phyloP scores from a whole-genome alignment of 106 monocot species.

The Iris macrosiphon region DNA sequence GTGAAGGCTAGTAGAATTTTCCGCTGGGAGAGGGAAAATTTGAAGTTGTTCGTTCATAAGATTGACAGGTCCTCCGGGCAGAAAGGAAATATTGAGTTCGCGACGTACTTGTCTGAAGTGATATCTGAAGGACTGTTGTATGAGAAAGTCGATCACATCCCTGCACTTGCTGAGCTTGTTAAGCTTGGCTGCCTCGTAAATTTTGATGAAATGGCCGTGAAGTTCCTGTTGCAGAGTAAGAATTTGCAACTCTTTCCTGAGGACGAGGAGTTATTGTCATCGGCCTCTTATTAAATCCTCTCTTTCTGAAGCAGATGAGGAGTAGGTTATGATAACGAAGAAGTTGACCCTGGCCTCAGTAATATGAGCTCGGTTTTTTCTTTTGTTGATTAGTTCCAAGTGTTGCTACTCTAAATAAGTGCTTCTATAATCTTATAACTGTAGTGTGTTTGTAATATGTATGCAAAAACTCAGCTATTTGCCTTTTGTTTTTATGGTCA shows the following conservation, averaged over 20 bases:
- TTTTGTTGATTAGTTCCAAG: too few relatives aligned
- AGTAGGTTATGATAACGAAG: too few relatives aligned
- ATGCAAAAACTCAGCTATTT: too few relatives aligned
- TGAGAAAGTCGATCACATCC: slow-evolving; percentile 18
- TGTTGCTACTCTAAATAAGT: too few relatives aligned
- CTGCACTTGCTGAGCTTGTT: slow-evolving; percentile 25
- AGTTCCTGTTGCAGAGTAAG: slow-evolving; percentile 25
- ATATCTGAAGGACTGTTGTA: slow-evolving; percentile 30
- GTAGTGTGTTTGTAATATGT: too few relatives aligned
- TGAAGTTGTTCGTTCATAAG: slow-evolving; percentile 8
- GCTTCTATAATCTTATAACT: too few relatives aligned
- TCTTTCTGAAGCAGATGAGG: too few relatives aligned
- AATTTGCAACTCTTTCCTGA: slow-evolving; percentile 36
- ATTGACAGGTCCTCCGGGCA: neutral
- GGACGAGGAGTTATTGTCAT: too few relatives aligned
- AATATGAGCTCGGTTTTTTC: too few relatives aligned
- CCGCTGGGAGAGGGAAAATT: slow-evolving; percentile 7
- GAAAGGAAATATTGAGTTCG: slow-evolving; percentile 22
- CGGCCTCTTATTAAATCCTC: too few relatives aligned
- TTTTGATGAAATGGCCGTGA: slow-evolving; percentile 23
- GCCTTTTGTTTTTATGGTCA: too few relatives aligned
- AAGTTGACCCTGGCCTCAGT: too few relatives aligned
- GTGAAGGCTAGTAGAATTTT: slow-evolving; percentile 12
- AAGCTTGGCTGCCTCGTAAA: slow-evolving; percentile 31
- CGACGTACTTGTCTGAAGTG: slow-evolving; percentile 28